A percentile compares a stretch with the other conserved stretches of the same genome.
These are phyloP conservation scores for Aspergillus cejpii DNA, from an alignment of 2,329 filamentous ascomycete species.

Conservation along the genomic window DNA sequence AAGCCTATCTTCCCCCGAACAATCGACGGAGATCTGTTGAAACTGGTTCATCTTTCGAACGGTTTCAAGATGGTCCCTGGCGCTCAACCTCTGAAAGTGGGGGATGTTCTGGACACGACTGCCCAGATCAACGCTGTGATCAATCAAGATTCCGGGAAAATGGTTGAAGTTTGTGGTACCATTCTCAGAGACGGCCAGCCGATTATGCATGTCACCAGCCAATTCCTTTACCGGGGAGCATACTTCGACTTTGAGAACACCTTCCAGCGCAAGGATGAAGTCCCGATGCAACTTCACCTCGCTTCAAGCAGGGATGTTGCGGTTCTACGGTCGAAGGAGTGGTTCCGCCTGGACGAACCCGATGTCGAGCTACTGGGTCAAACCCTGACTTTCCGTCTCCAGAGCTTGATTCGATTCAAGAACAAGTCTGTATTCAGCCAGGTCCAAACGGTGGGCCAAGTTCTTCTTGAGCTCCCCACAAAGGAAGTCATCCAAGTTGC, in stretches of 20 bases:
- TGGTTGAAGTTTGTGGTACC: constrained; percentile 99
- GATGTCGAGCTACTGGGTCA: constrained; percentile 85
- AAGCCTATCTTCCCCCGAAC: constrained; percentile 97
- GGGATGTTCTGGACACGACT: constrained; percentile 83
- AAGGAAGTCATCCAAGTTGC: constrained; percentile 97
- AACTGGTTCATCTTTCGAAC: constrained; percentile 94
- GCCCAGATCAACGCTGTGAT: constrained; percentile 96
- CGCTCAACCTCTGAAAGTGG: constrained; percentile 89
- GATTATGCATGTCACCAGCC: constrained; percentile 97
- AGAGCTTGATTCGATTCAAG: constrained; percentile 89
- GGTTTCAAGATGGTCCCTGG: constrained; percentile 97
- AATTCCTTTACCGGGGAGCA: constrained; percentile 90
- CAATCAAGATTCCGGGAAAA: constrained; percentile 97
- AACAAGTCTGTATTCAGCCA: constrained; percentile 86
- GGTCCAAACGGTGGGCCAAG: constrained; percentile 86
- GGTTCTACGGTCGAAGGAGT: constrained; percentile 91
- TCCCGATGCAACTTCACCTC: constrained; percentile 86
- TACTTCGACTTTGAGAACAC: constrained; percentile 97
- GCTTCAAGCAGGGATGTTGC: constrained; percentile 85
- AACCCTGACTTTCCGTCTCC: constrained; percentile 90
- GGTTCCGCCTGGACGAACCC: constrained; percentile 82
- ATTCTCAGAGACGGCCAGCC: constrained; percentile 75
- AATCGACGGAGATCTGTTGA: constrained; percentile 92
- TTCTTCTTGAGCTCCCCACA: constrained; percentile 86
- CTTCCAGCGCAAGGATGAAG: constrained; percentile 95